Base-by-base conservation (phyloP, 106 monocot species). In the Dendrobium chrysotoxum region DNA sequence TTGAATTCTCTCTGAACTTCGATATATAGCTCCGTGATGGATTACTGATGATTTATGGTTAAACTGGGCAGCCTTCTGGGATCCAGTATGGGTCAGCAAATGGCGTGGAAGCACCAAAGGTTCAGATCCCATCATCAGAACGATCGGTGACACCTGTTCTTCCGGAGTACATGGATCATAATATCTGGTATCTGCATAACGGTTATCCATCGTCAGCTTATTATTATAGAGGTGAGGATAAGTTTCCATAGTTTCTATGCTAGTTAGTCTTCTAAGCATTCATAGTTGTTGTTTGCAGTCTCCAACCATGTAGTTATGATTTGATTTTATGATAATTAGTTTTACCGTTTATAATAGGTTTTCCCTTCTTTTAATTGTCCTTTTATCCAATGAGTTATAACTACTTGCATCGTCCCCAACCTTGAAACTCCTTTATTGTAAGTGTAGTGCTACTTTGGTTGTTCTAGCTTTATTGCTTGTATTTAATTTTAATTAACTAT, bases 161-260 rank as follows among this genome's bases (percentile, higher is more conserved):
- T 55, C 89, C 79, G 18, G 87, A 90, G 53, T 88, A 78, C 75
- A 72, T 92, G 70, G 90, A 95, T 79, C 66, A 81, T 0, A 92
- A 77, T 81, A 67, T 95, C 77, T 90, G 88, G 75, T 92, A 85
- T 45, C 4, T 81, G 50, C 82, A 82, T 0, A 89, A 84, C 75
- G 87, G 85, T 30, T 91, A 90, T 79, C 77, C 86, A 20, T 81
- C 89, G 0, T 77, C 80, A 4, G 46, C 89, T 0, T 92, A 84
- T 72, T 91, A 88, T 38, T 95, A 85, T 81, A 89, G 90, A 83
- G 89, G 93, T 93, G 57, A 70, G 72, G 25, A 75, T 28, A 46
- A 55, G 25, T 15, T 28, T 44, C 39, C 21, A 54, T 55, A 66
- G 68, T 13, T 44, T 42, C 20, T 55, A 55, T 67, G 64, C 20